Percentiles rank a stretch among this genome's conserved stretches.
phyloP scores from a whole-genome alignment of 1,284 basidiomycete genomes.

The Ganoderma sinense region DNA sequence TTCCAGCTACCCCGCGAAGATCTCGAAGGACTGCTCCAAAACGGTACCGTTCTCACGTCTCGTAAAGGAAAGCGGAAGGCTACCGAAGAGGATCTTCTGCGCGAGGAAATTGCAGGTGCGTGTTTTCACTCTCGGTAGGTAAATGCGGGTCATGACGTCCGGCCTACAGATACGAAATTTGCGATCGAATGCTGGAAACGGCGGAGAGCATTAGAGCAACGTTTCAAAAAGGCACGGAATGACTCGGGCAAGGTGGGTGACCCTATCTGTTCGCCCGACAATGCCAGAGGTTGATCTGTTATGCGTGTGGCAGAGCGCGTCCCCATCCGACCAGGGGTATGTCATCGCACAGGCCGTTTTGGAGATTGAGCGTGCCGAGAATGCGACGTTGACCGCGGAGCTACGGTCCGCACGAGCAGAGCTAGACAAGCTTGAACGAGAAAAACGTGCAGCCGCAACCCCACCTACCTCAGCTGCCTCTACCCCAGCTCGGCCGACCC shows the following conservation, averaged over 20 bases:
- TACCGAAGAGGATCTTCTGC: conserved; percentile 47
- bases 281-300: conserved; percentile 15
- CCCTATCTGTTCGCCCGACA: conserved; percentile 15
- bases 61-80: conserved; percentile 65
- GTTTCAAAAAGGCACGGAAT: conserved; percentile 61
- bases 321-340: conserved; percentile 68
- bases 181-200: conserved; percentile 71
- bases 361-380: conserved; percentile 71
- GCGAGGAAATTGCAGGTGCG: conserved; percentile 65
- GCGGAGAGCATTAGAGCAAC: conserved; percentile 57
- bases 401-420: conserved; percentile 68
- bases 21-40: conserved; percentile 40
- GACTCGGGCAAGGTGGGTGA: conserved; percentile 62
- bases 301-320: conserved; percentile 52
- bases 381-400: conserved; percentile 60
- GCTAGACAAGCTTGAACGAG: conserved; percentile 70
- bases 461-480: conserved; percentile 27
- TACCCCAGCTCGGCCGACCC: conserved; percentile 24
- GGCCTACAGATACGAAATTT: conserved; percentile 62
- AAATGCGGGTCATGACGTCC: not conserved
- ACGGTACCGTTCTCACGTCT: conserved; percentile 32
- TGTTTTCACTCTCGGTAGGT: conserved; percentile 5
- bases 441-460: conserved; percentile 53
- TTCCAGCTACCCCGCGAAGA: conserved; percentile 78
- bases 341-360: conserved; percentile 65